phyloP scores from a whole-genome alignment of 441 rosid species.

The Gossypium lobatum region DNA sequence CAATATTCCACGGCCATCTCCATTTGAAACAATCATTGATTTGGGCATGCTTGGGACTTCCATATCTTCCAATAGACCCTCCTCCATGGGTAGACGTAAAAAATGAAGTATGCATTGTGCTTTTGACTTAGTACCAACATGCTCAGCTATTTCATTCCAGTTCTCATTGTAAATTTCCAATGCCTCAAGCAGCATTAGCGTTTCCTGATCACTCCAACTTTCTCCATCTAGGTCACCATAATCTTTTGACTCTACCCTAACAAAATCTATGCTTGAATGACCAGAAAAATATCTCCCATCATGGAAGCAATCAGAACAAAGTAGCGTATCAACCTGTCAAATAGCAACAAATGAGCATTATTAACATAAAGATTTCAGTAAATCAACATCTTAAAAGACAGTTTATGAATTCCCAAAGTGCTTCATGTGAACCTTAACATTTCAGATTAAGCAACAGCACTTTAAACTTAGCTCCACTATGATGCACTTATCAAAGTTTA shows the following conservation, averaged over 20 bases:
- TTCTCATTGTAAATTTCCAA: slow-evolving; percentile 75
- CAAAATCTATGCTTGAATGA: slow-evolving; percentile 86
- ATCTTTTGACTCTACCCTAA: slow-evolving; percentile 58
- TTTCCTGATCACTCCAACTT: slow-evolving; percentile 91
- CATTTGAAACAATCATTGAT: slow-evolving; percentile 36
- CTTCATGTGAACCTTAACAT: not conserved
- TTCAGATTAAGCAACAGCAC: not conserved
- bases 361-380: slow-evolving; percentile 7
- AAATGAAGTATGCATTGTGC: slow-evolving; percentile 94
- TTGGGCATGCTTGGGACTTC: slow-evolving; percentile 53
- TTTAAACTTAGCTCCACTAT: not conserved
- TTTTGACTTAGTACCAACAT: slow-evolving; percentile 87
- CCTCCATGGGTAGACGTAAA: slow-evolving; percentile 77
- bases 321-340: slow-evolving; percentile 65
- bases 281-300: slow-evolving; percentile 72
- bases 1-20: slow-evolving; percentile 43
- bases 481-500: not conserved
- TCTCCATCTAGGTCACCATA: slow-evolving; percentile 74
- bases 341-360: not conserved
- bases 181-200: slow-evolving; percentile 82
- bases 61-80: slow-evolving; percentile 70
- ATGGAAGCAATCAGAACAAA: slow-evolving; percentile 76
- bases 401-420: not conserved
- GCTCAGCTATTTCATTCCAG: slow-evolving; percentile 88
- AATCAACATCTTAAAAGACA: not conserved